phyloP scores from a whole-genome alignment of 1,139 yeast species.

The Dujonia santamariae region DNA sequence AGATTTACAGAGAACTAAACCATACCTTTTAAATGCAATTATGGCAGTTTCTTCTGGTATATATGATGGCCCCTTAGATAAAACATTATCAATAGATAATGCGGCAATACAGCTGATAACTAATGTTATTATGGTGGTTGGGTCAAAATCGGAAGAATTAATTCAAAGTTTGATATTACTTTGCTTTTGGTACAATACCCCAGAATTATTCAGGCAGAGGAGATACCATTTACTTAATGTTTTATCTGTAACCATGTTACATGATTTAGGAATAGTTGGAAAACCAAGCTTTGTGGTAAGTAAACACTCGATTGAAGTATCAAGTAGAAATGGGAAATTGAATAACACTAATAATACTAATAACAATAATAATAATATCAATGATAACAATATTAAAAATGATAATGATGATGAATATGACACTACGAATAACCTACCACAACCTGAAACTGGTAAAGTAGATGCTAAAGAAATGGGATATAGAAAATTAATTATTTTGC shows the following conservation, averaged over 20 bases:
- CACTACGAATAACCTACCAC: no score
- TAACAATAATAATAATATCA: no score
- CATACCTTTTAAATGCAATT: slow-evolving; percentile 60
- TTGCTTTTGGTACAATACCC: slow-evolving; percentile 78
- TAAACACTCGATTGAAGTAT: no score
- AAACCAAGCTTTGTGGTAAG: slow-evolving; percentile 43
- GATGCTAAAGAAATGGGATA: slow-evolving; percentile 30
- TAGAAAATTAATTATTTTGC: slow-evolving; percentile 42
- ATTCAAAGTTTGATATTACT: slow-evolving; percentile 60
- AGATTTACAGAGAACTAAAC: slow-evolving; percentile 48
- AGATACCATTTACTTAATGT: slow-evolving; percentile 69
- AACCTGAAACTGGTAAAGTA: no score
- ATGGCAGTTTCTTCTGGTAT: slow-evolving; percentile 57
- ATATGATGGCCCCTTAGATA: slow-evolving; percentile 28
- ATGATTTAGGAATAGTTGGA: slow-evolving; percentile 73
- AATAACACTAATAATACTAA: no score
- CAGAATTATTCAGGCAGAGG: slow-evolving; percentile 77
- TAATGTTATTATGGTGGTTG: slow-evolving; percentile 63
- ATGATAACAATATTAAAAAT: no score
- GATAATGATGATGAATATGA: no score
- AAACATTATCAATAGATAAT: slow-evolving; percentile 46
- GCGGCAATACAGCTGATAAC: slow-evolving; percentile 57
- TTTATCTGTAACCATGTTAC: slow-evolving; percentile 65
- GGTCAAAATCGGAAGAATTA: slow-evolving; percentile 70
- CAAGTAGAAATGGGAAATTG: no score